These are phyloP conservation scores for Diplodia seriata DNA, from an alignment of 2,329 filamentous ascomycete genomes.

Conservation along the genomic window DNA sequence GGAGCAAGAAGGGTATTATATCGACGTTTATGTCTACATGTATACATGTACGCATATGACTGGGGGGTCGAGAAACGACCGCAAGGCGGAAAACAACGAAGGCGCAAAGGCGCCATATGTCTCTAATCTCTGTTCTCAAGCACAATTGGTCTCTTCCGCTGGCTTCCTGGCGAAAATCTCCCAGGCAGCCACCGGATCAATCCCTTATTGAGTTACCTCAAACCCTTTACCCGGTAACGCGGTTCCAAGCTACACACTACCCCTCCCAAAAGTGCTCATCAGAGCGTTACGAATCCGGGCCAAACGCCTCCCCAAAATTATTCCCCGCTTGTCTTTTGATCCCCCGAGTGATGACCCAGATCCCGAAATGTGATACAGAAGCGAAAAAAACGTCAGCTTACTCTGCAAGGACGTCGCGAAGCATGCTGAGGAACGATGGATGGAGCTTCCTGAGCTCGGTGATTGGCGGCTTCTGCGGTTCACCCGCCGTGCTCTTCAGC, in stretches of 20 bases:
- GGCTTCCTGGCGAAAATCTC: neutral
- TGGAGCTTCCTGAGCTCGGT: conserved; percentile 79
- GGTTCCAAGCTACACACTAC: too few relatives aligned
- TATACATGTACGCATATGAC: neutral
- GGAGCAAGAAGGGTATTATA: neutral
- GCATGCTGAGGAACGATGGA: conserved; percentile 80
- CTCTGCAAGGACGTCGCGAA: conserved; percentile 80
- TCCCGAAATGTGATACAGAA: neutral
- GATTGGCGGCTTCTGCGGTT: conserved; percentile 82
- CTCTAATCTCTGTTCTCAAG: conserved; percentile 6
- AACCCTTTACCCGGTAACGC: neutral
- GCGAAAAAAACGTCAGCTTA: conserved; percentile 45
- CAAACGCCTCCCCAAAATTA: neutral
- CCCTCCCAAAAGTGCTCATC: neutral
- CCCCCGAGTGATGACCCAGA: neutral
- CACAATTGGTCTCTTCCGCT: neutral
- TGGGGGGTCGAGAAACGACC: neutral
- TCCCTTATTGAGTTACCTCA: neutral
- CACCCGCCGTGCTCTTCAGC: conserved; percentile 79
- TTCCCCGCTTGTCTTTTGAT: neutral
- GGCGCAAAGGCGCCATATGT: conserved; percentile 11
- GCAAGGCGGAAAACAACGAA: neutral
- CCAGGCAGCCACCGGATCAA: neutral
- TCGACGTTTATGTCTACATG: neutral
- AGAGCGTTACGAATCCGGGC: neutral